Base-by-base conservation (phyloP, 108 stramenopile genomes). In the Conticribra weissflogii region DNA sequence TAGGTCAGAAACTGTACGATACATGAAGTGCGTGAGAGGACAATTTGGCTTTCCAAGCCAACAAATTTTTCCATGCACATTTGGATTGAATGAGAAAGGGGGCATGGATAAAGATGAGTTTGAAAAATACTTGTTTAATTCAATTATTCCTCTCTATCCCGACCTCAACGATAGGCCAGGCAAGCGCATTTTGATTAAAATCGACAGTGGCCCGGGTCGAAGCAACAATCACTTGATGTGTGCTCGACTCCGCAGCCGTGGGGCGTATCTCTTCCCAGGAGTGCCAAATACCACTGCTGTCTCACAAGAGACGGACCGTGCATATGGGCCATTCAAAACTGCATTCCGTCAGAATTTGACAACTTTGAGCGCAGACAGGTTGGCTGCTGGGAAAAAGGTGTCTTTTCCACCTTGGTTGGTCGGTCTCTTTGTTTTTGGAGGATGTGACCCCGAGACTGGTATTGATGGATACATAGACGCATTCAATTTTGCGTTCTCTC, bases 81-180 rank as follows among this genome's bases (percentile, higher is more conserved):
- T 53, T 63, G 70, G 51, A 23, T 19, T 45, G 45, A 71, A 71
- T 63, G 60, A 62, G 27, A 71, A 71, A 53, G 59, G 70, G 15
- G 70, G 70, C 4, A 71, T 71, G 70, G 59, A 62, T 34, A 25
- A 19, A 9, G 12, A 51, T 1, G 50, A 44, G 25, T 71, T 71
- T 36, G 34, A 49, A 3, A 18, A 71, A n/a, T 62, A 62, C 24
- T 0, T 62, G 0, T 0, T 36, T 23, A 71, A 32, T 2, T 25
- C 27, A 25, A 62, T 71, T 53, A 16, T 71, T 1, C 51, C 50
- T 15, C 50, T 71, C 36, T 71, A 45, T 28, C 60, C 59, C 14
- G 46, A 71, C 41, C 51, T 25, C 0, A 52, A 34, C 19, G 70
- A 71, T 63, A 52, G 5, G 49, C 32, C 15, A 28, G 70, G 70